Base-by-base conservation (phyloP, 164 flowering plant species). In the Protea cynaroides region DNA sequence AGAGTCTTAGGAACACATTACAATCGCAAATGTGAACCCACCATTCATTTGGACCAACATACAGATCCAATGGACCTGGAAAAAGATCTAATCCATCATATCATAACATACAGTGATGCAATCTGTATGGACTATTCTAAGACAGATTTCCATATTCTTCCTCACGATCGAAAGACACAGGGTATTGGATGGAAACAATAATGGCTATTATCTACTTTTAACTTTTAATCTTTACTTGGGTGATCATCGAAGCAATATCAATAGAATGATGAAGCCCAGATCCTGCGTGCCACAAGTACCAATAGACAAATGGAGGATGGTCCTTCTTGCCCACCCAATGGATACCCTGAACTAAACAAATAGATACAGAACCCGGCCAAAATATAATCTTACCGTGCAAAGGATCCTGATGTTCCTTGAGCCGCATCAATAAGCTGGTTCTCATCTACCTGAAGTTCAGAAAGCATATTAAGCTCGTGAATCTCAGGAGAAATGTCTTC, bases 401-500 rank as follows among this genome's bases (percentile, higher is more conserved):
- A 1, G 46, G 9, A 4, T 40, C 46, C 8, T 40, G 72, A 69
- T 66, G 80, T 50, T 50, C 59, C 72, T 23, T 10, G 18, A 54
- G 63, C 69, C 68, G 53, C 61, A 65, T 40, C 58, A 21, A 72
- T 61, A 40, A 71, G 65, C 71, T 68, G 65, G 21, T 47, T 67
- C 56, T 84, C 76, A 73, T 71, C 75, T n/a, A 72, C 76, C 62
- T 75, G 82, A 78, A 62, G 49, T 63, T 78, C 80, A 65, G 88
- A 81, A 64, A 75, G 62, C 65, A 65, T 56, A 68, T 58, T 62
- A 50, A 80, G 77, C 67, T 75, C 66, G 51, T 76, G 44, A 64
- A 77, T 65, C 70, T 82, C 83, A 62, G 88, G 81, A 67, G 82
- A 61, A 46, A 69, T 80, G 78, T 56, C 54, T 47, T 54, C 75